phyloP scores from a whole-genome alignment of 2,329 filamentous ascomycete genomes.

The Monilinia fructicola region DNA sequence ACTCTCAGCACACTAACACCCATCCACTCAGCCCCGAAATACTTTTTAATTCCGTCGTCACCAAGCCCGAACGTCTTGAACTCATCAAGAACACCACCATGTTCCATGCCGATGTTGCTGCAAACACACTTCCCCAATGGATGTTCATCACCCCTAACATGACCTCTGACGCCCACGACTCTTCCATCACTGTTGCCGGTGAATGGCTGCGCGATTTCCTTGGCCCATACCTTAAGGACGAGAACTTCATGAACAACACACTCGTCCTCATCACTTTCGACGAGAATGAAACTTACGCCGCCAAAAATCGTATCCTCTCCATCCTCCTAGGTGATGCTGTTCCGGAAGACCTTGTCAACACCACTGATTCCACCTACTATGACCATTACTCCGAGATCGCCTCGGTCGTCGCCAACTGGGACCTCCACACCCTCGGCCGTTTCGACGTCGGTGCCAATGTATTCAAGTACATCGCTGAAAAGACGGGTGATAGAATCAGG shows the following conservation, averaged over 20 bases:
- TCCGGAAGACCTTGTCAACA: conserved; percentile 62
- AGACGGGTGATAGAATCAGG: conserved; percentile 54
- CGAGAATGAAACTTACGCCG: conserved; percentile 68
- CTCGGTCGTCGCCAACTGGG: conserved; percentile 68
- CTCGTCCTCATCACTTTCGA: conserved; percentile 78
- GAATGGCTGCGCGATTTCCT: conserved; percentile 68
- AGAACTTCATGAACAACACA: conserved; percentile 72
- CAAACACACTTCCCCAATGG: conserved; percentile 60
- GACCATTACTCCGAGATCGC: conserved; percentile 70
- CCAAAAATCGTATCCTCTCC: conserved; percentile 66
- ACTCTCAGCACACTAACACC: not conserved
- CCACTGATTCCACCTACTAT: conserved; percentile 68
- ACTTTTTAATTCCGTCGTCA: conserved; percentile 64
- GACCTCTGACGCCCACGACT: conserved; percentile 72
- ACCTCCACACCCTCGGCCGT: conserved; percentile 65
- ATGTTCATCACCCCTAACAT: conserved; percentile 57
- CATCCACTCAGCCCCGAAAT: conserved; percentile 48
- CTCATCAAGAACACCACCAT: conserved; percentile 72
- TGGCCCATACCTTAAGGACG: conserved; percentile 65
- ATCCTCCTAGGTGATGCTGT: conserved; percentile 76
- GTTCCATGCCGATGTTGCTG: conserved; percentile 67
- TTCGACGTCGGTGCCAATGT: conserved; percentile 73
- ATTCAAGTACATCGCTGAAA: conserved; percentile 58
- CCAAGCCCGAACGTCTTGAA: conserved; percentile 57
- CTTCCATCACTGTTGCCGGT: conserved; percentile 66